Conservation (phyloP, 2,329 filamentous ascomycete genomes). For the Trichophyton schoenleinii region DNA sequence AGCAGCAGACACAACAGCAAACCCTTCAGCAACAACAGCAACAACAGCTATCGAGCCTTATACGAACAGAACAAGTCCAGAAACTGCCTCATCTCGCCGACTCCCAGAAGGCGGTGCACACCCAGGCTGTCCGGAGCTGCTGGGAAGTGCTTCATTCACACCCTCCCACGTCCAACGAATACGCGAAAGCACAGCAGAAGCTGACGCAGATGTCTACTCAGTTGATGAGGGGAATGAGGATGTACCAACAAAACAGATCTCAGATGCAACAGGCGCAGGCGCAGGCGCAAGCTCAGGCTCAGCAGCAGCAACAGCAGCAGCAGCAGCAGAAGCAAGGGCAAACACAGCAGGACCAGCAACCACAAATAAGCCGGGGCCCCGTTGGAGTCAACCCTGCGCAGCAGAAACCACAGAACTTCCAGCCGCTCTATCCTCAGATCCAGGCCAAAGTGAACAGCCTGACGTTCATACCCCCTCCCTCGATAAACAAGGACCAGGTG, state of each 20-base stretch:
- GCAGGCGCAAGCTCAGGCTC: slow-evolving; percentile 21
- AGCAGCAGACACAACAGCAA: slow-evolving; percentile 20
- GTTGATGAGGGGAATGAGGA: slow-evolving; percentile 41
- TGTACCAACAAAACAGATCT: slow-evolving; percentile 29
- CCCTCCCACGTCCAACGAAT: slow-evolving; percentile 37
- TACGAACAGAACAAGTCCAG: slow-evolving; percentile 42
- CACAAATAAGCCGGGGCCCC: not conserved
- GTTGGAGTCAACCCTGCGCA: slow-evolving; percentile 12
- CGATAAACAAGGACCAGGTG: slow-evolving; percentile 31
- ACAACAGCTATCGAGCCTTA: slow-evolving; percentile 33
- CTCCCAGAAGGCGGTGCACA: slow-evolving; percentile 44
- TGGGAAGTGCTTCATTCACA: slow-evolving; percentile 42
- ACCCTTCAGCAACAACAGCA: no score
- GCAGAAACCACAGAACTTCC: slow-evolving; percentile 29
- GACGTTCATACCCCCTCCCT: slow-evolving; percentile 35
- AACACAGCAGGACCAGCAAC: slow-evolving; percentile 11
- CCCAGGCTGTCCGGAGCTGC: slow-evolving; percentile 40
- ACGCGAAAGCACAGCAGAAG: slow-evolving; percentile 39
- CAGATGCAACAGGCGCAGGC: slow-evolving; percentile 4
- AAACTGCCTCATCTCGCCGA: slow-evolving; percentile 42
- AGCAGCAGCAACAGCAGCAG: slow-evolving; percentile 13
- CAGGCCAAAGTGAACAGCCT: slow-evolving; percentile 35
- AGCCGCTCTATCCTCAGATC: slow-evolving; percentile 34
- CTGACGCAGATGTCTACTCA: slow-evolving; percentile 40
- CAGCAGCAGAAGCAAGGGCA: slow-evolving; percentile 14